Percentiles rank a stretch among this genome's conserved stretches.
Evolutionary conservation across 768 basidiomycete species (phyloP).

Genomic region (Termitomyces sp.): DNA sequence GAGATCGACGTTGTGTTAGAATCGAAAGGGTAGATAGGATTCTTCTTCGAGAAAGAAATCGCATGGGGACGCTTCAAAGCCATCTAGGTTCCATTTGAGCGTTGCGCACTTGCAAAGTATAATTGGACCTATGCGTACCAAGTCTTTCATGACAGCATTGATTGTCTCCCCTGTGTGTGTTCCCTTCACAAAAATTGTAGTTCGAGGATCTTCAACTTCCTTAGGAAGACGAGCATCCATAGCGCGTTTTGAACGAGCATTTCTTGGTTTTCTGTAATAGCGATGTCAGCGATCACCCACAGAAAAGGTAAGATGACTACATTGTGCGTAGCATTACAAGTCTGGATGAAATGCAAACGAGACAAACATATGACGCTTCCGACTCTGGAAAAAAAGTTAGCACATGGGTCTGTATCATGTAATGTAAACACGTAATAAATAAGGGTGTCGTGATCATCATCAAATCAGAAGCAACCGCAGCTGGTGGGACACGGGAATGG

Average conservation of each 20-base stretch:
- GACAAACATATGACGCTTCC: neutral
- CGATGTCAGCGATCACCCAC: neutral
- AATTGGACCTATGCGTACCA: conserved; percentile 38
- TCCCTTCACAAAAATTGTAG: conserved; percentile 86
- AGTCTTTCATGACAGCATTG: conserved; percentile 78
- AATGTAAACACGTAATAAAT: neutral
- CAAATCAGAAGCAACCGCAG: no score
- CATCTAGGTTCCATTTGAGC: conserved; percentile 51
- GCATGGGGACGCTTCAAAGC: conserved; percentile 88
- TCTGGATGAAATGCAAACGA: neutral
- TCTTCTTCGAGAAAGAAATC: conserved; percentile 93
- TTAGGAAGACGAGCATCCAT: conserved; percentile 84
- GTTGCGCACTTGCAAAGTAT: neutral
- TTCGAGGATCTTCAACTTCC: conserved; percentile 83
- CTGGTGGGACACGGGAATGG: no score
- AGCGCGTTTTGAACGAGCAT: conserved; percentile 90
- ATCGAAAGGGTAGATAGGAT: conserved; percentile 87
- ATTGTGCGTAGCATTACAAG: conserved; percentile 9
- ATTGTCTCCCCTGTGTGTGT: conserved; percentile 81
- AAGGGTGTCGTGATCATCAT: no score
- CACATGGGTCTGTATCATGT: neutral
- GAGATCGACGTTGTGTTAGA: conserved; percentile 41
- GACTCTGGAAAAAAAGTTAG: neutral
- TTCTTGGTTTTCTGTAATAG: conserved; percentile 71
- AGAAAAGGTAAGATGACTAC: neutral